These are phyloP conservation scores for Collybiopsis luxurians DNA, from an alignment of 768 basidiomycete species.

Conservation along the genomic window DNA sequence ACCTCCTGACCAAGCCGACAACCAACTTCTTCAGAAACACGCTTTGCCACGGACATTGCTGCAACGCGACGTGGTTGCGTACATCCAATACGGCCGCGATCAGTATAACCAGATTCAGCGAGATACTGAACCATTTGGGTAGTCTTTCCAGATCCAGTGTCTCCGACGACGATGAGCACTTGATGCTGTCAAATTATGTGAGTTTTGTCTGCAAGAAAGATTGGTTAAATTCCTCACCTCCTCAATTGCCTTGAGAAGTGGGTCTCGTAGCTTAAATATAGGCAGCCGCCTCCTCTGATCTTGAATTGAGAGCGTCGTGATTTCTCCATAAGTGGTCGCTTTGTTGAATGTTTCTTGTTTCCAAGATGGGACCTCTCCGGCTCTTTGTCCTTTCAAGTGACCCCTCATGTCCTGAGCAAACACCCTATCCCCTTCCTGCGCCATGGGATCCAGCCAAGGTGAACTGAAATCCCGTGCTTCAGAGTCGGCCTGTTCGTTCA, in stretches of 20 bases:
- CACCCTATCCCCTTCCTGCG: constrained; percentile 76
- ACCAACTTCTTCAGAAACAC: constrained; percentile 97
- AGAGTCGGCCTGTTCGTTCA: constrained; percentile 90
- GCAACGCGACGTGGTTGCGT: constrained; percentile 99
- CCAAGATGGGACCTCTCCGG: constrained; percentile 85
- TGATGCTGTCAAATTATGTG: constrained; percentile 66
- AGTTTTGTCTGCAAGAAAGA: constrained; percentile 15
- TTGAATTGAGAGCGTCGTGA: constrained; percentile 85
- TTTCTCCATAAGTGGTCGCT: constrained; percentile 93
- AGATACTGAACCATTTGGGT: constrained; percentile 99
- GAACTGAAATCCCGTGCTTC: constrained; percentile 93
- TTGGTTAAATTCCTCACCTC: constrained; percentile 62
- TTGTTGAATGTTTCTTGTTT: constrained; percentile 92
- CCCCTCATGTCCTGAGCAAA: constrained; percentile 94
- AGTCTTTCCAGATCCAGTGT: constrained; percentile 98
- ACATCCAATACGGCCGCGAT: constrained; percentile 89
- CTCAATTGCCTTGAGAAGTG: constrained; percentile 83
- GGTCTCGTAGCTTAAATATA: constrained; percentile 92
- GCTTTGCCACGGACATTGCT: constrained; percentile 98
- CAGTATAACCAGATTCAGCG: constrained; percentile 91
- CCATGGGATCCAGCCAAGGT: constrained; percentile 99
- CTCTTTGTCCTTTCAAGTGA: constrained; percentile 77
- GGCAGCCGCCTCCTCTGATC: constrained; percentile 91
- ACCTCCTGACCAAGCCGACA: constrained; percentile 97
- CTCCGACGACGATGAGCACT: constrained; percentile 96